Evolutionary conservation across 768 basidiomycete genomes (phyloP).

Genomic region (Guyanaporus albipodus): DNA sequence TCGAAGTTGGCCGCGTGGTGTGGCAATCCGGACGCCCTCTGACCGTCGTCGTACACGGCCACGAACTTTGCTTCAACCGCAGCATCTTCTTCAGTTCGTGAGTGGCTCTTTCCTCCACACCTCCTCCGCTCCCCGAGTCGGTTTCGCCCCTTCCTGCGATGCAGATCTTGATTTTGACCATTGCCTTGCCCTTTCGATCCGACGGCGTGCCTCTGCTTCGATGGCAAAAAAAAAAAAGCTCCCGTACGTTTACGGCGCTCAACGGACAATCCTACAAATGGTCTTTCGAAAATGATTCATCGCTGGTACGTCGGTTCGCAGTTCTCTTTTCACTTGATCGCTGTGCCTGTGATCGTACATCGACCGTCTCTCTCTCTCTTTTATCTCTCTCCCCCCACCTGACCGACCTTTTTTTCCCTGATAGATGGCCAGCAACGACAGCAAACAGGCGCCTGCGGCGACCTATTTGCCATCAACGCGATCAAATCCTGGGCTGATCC

Average conservation of each 20-base stretch:
- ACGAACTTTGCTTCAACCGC: constrained; percentile 22
- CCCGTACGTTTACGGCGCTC: constrained; percentile 32
- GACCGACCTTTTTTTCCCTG: too few relatives aligned
- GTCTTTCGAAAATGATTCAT: constrained; percentile 32
- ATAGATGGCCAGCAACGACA: constrained; percentile 33
- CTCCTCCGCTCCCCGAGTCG: not conserved
- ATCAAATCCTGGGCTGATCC: constrained; percentile 29
- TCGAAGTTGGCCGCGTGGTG: constrained; percentile 26
- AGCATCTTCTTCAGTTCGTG: constrained; percentile 31
- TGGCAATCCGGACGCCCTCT: constrained; percentile 31
- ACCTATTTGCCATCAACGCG: constrained; percentile 26
- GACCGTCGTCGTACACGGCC: constrained; percentile 26
- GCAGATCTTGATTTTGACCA: constrained; percentile 2
- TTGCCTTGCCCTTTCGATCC: not conserved
- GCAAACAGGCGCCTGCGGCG: constrained; percentile 30
- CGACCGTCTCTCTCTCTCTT: not conserved
- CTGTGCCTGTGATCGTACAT: not conserved
- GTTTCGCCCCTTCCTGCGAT: not conserved
- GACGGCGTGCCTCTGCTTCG: not conserved
- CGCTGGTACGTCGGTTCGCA: constrained; percentile 20
- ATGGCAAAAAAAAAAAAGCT: constrained; percentile 14
- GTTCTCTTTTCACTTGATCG: not conserved
- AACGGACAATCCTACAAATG: constrained; percentile 34
- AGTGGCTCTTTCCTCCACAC: constrained; percentile 6
- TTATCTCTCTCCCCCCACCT: too few relatives aligned